Evolutionary conservation across 108 stramenopile genomes (phyloP).

Genomic region (Nannochloropsis gaditana): DNA sequence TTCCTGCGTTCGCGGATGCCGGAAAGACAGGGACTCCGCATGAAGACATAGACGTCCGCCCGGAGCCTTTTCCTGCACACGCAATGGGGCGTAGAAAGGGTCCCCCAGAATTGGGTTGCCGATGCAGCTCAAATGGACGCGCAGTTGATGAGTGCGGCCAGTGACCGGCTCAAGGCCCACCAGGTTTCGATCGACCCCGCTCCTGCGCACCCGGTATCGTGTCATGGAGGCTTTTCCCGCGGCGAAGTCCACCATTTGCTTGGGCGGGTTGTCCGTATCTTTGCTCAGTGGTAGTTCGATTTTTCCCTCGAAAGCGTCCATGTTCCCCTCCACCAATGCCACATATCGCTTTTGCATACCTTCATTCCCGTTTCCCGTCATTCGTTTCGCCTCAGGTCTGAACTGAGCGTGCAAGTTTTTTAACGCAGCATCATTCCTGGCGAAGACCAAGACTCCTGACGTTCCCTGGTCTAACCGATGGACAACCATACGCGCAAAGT

Average conservation of each 20-base stretch:
- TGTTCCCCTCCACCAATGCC: conserved; percentile 32
- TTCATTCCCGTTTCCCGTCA: neutral
- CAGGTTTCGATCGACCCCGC: conserved; percentile 21
- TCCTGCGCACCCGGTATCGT: conserved; percentile 26
- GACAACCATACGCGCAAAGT: conserved; percentile 34
- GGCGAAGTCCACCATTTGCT: conserved; percentile 34
- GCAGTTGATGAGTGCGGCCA: conserved; percentile 47
- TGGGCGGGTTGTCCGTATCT: conserved; percentile 34
- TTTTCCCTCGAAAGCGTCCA: conserved; percentile 30
- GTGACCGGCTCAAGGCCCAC: conserved; percentile 39
- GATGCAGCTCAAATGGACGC: conserved; percentile 37
- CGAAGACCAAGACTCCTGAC: conserved; percentile 33
- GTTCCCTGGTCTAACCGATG: conserved; percentile 46
- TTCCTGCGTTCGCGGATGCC: conserved; percentile 38
- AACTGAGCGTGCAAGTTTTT: conserved; percentile 38
- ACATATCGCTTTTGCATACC: conserved; percentile 29
- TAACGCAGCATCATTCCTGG: conserved; percentile 29
- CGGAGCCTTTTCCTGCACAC: conserved; percentile 19
- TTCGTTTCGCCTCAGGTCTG: neutral
- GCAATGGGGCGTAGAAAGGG: conserved; percentile 38
- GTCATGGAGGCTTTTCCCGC: conserved; percentile 35
- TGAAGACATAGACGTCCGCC: conserved; percentile 36
- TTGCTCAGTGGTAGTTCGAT: conserved; percentile 36
- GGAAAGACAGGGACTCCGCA: conserved; percentile 33
- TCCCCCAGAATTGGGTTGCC: conserved; percentile 46